These are phyloP conservation scores for Rhodotorula diobovata DNA, from an alignment of 768 basidiomycete genomes.

Conservation along the genomic window DNA sequence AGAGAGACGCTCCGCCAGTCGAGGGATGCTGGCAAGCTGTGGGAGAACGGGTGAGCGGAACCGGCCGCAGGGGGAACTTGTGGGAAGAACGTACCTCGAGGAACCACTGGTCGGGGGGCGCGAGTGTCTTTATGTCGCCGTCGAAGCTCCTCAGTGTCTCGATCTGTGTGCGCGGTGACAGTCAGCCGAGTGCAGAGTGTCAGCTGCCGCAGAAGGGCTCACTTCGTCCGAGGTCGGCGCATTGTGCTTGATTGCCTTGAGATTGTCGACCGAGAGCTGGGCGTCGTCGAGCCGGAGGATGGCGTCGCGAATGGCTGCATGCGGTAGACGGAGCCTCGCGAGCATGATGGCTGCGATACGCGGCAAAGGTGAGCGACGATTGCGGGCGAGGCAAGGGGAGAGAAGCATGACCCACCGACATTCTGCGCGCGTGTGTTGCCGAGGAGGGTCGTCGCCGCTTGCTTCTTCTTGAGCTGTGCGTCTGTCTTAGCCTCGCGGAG, in stretches of 20 bases:
- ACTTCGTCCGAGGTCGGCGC: conserved; percentile 81
- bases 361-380: background rate
- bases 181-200: background rate
- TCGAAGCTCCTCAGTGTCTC: conserved; percentile 61
- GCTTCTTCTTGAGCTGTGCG: conserved; percentile 55
- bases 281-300: conserved; percentile 68
- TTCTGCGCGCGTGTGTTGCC: conserved; percentile 80
- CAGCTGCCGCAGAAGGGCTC: conserved; percentile 17
- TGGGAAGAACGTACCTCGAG: conserved; percentile 54
- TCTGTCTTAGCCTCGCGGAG: conserved; percentile 51
- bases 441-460: conserved; percentile 61
- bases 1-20: conserved; percentile 66
- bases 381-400: background rate
- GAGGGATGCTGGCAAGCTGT: conserved; percentile 68
- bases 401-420: conserved; percentile 55
- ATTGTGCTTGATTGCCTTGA: conserved; percentile 68
- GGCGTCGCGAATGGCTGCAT: conserved; percentile 64
- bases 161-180: conserved; percentile 50
- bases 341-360: conserved; percentile 78
- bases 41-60: background rate
- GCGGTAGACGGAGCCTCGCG: conserved; percentile 63
- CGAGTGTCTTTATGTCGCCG: conserved; percentile 65
- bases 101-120: conserved; percentile 80
- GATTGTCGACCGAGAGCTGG: conserved; percentile 64
- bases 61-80: no score